Evolutionary conservation across 1,139 yeast genomes (phyloP), one percentile per base, ranked within the genome.

Genomic region (Kluyveromyces sp.): DNA sequence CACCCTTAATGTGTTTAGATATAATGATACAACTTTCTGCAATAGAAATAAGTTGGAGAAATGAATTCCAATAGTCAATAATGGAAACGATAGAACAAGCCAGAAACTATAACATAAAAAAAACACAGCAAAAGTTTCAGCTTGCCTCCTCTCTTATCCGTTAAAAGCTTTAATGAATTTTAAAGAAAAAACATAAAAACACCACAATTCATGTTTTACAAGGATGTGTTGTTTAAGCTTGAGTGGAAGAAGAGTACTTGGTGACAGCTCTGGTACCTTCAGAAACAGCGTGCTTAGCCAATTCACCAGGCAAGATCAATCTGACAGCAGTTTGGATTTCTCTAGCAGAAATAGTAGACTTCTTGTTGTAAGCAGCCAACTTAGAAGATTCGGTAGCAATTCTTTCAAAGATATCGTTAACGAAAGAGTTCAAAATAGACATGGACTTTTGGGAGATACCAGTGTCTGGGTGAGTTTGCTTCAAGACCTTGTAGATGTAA

Each of bases 241-340:
- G 52, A 25, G 52, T 48, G 25, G 56, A 49, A 65, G 96, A 86
- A 67, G 97, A 88, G 83, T 90, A 92, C 81, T 92, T 92, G 74
- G 97, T 90, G 66, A 92, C 97, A 73, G 98, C 96, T 84, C 97
- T 89, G 65, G 97, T 90, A 81, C 97, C 97, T 77, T 90, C 97
- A 64, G 96, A 86, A 66, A 89, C 96, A 66, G 97, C 97, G 75
- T 90, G 97, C 82, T 90, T 92, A 62, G 98, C 97, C 74, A 92
- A 83, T 78, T 92, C 98, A 83, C 98, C 98, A 60, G 98, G 98
- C 67, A 92, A 85, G 75, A 92, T 92, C 70, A 92, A 85, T 82
- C 97, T 88, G 61, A 92, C 98, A 63, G 98, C 97, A 63, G 97
- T 92, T 78, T 92, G 98, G 68, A 92, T 92, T 77, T 92, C 98